Conservation (phyloP, 805 yeast species). For the Wickerhamiella brachini region DNA sequence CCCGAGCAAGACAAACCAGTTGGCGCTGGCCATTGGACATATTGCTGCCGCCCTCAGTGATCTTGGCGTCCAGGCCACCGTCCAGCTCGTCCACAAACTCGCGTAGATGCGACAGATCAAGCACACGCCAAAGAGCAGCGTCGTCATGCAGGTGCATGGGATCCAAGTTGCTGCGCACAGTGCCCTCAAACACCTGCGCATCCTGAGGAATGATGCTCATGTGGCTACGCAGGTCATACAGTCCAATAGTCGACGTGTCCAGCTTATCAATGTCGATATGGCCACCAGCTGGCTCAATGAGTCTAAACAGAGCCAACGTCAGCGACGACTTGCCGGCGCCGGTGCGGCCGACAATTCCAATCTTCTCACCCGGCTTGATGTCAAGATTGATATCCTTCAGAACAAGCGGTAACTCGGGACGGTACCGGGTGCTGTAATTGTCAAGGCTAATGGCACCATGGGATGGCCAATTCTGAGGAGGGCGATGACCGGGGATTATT, state of each 20-base stretch:
- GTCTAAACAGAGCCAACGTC: constrained; percentile 70
- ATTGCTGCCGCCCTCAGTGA: constrained; percentile 73
- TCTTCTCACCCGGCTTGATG: constrained; percentile 63
- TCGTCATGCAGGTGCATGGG: constrained; percentile 59
- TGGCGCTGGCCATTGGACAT: constrained; percentile 83
- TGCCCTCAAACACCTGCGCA: constrained; percentile 82
- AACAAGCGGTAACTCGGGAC: constrained; percentile 69
- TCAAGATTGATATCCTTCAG: constrained; percentile 51
- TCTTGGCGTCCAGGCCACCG: constrained; percentile 40
- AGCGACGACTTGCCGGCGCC: constrained; percentile 92
- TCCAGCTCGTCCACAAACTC: constrained; percentile 44
- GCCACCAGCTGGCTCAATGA: constrained; percentile 68
- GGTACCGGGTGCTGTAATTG: constrained; percentile 70
- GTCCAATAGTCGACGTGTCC: constrained; percentile 53
- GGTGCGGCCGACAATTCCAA: constrained; percentile 94
- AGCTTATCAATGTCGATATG: constrained; percentile 57
- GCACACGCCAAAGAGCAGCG: constrained; percentile 69
- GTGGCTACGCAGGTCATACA: constrained; percentile 61
- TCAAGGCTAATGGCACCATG: constrained; percentile 53
- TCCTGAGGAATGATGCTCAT: constrained; percentile 88
- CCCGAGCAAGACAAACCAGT: constrained; percentile 70
- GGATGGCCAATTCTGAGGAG: constrained; percentile 52
- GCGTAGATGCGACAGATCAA: constrained; percentile 67
- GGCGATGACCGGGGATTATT: constrained; percentile 49
- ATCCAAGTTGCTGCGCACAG: constrained; percentile 74